phyloP scores from a whole-genome alignment of 2,329 filamentous ascomycete genomes.

The Fusarium acutatum region DNA sequence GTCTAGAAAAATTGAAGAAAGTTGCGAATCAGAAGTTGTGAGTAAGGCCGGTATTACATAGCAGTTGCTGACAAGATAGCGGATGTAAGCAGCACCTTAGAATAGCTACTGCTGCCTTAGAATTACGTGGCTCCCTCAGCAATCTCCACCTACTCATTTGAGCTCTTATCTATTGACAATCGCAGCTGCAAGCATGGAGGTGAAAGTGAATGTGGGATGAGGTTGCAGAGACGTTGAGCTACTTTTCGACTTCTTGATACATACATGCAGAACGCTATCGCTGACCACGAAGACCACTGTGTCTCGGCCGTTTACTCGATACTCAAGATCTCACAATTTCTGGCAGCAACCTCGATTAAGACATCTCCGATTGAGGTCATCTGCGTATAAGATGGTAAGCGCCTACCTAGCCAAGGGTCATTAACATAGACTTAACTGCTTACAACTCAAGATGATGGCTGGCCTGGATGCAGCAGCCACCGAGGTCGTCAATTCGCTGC shows the following conservation, averaged over 20 bases:
- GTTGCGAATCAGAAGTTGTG: background rate
- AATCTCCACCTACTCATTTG: background rate
- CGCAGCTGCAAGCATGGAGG: too few relatives aligned
- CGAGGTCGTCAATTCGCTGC: too few relatives aligned
- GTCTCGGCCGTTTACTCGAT: background rate
- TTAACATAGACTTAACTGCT: accelerated
- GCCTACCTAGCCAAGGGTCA: accelerated
- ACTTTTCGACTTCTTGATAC: accelerated
- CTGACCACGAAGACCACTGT: background rate
- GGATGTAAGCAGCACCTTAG: background rate
- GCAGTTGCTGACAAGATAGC: background rate
- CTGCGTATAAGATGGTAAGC: accelerated
- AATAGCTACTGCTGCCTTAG: background rate
- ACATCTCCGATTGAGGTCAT: background rate
- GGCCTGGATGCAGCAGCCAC: background rate
- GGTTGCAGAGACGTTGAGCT: background rate
- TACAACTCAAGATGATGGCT: background rate
- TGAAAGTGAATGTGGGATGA: background rate
- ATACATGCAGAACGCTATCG: background rate
- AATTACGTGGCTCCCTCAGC: background rate
- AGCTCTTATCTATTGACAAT: background rate
- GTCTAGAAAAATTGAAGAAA: accelerated
- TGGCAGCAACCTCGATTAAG: background rate
- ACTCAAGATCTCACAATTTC: background rate
- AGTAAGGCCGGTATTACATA: background rate